Percentiles rank a stretch among this genome's conserved stretches.
These are phyloP conservation scores for Thozetella sp. DNA, from an alignment of 495 filamentous ascomycete genomes.

Conservation along the genomic window DNA sequence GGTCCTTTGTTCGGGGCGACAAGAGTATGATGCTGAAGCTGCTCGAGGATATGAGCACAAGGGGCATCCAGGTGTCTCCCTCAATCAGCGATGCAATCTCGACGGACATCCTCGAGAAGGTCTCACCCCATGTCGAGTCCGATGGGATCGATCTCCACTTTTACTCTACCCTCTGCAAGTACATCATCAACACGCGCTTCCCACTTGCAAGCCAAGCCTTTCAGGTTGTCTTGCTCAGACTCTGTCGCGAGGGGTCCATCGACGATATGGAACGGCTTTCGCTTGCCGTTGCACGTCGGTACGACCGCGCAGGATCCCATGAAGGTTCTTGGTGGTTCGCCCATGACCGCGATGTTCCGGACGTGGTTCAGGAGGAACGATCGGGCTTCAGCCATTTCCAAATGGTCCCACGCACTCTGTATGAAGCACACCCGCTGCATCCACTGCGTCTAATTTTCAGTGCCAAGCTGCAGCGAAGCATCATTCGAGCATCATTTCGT, in stretches of 20 bases:
- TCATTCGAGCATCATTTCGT: slow-evolving; percentile 28
- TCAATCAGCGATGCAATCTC: slow-evolving; percentile 10
- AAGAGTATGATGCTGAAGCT: slow-evolving; percentile 14
- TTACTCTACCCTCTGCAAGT: slow-evolving; percentile 11
- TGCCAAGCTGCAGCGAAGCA: slow-evolving; percentile 16
- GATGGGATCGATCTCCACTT: slow-evolving; percentile 3
- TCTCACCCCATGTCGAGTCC: neutral
- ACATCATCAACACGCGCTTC: slow-evolving; percentile 8
- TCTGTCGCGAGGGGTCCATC: slow-evolving; percentile 23
- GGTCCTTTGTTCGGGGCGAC: neutral
- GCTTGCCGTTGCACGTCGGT: slow-evolving; percentile 23
- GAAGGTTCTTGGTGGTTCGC: slow-evolving; percentile 19
- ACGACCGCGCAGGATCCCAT: neutral
- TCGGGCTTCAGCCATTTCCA: slow-evolving; percentile 2
- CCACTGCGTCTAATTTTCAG: slow-evolving; percentile 32
- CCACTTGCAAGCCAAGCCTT: slow-evolving; percentile 16
- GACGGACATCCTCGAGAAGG: slow-evolving; percentile 8
- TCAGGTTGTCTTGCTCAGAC: slow-evolving; percentile 25
- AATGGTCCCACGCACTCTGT: slow-evolving; percentile 4
- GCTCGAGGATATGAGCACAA: slow-evolving; percentile 28
- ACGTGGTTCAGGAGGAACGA: slow-evolving; percentile 13
- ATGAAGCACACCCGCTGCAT: slow-evolving; percentile 13
- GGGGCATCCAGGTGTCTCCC: slow-evolving; percentile 6
- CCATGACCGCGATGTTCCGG: slow-evolving; percentile 30
- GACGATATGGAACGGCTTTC: slow-evolving; percentile 28